Evolutionary conservation across 768 basidiomycete species (phyloP), one percentile per base, ranked within the genome.

Genomic region (Gymnopilus junonius): DNA sequence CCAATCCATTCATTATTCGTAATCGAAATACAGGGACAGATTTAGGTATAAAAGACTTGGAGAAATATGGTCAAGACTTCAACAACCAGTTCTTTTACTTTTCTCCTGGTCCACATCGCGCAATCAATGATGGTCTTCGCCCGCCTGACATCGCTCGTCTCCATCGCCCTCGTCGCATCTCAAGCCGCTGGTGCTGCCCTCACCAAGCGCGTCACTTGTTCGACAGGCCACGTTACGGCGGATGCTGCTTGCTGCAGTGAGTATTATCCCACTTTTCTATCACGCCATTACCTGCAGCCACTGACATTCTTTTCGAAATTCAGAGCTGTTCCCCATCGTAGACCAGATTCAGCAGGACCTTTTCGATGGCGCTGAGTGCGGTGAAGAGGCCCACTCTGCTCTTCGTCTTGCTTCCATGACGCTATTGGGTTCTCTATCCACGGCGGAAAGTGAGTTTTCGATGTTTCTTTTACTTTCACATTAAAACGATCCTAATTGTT

Each of bases 121-220:
- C n/a, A 11, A 11, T 2, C 35, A 35, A 35, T 37, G 61, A 68
- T 68, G 67, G 40, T 65, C 55, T 65, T 68, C 29, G 31, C 62
- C 51, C 58, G 55, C 35, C 65, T 68, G 37, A 34, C 60, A 14
- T 21, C 61, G 21, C 35, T 58, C 45, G 34, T 68, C n/a, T 55
- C 63, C 4, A 39, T 57, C 23, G 56, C 62, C 27, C 62, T 68
- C 39, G 48, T 48, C n/a, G 59, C 63, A 8, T 42, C 61, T 14
- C 63, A 64, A 39, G 35, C 53, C 12, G 37, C 59, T 20, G n/a
- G n/a, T 29, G 71, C 61, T 46, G 67, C 65, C 32, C 43, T 67
- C 31, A 45, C 67, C 58, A 69, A 68, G 58, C 58, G 64, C n/a
- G 69, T 70, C 1, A 69, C 67, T 12, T 72, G 71, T 55, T 10